phyloP scores from a whole-genome alignment of 768 basidiomycete species.

The Gloeophyllum trabeum region DNA sequence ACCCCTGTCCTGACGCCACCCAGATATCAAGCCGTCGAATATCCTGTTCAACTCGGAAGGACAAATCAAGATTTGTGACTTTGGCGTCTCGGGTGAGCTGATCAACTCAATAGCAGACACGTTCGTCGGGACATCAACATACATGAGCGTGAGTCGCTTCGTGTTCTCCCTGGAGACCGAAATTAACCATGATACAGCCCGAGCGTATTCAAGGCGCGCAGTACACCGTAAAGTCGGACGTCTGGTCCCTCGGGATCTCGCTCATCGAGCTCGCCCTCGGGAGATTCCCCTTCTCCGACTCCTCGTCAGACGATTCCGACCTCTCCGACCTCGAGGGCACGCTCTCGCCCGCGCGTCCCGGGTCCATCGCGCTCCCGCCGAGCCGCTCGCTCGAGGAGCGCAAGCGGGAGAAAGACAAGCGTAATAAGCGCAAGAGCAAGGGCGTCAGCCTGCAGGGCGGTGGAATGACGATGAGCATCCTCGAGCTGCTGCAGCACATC shows the following conservation, averaged over 20 bases:
- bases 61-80: conserved; percentile 98
- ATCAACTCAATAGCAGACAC: conserved; percentile 99
- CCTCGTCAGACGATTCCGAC: conserved; percentile 65
- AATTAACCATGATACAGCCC: conserved; percentile 44
- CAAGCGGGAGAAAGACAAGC: conserved; percentile 42
- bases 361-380: conserved; percentile 24
- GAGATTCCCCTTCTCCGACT: conserved; percentile 92
- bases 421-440: conserved; percentile 79
- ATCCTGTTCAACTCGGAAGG: conserved; percentile 91
- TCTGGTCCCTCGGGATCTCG: conserved; percentile 97
- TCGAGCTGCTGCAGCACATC: conserved; percentile 94
- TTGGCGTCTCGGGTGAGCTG: conserved; percentile 96
- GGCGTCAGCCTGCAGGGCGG: conserved; percentile 92
- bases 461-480: conserved; percentile 95
- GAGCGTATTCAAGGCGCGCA: conserved; percentile 98
- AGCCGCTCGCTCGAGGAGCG: conserved; percentile 22
- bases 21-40: conserved; percentile 99
- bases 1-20: background rate
- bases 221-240: conserved; percentile 98
- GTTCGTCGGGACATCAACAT: conserved; percentile 97
- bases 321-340: conserved; percentile 73
- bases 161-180: conserved; percentile 6
- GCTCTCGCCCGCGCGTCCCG: conserved; percentile 60
- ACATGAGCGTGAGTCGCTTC: conserved; percentile 82
- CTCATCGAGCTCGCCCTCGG: conserved; percentile 95